Percentiles rank a stretch among this genome's conserved stretches.
Conservation (phyloP, 257 asterid species). For the Nicotiana sylvestris region DNA sequence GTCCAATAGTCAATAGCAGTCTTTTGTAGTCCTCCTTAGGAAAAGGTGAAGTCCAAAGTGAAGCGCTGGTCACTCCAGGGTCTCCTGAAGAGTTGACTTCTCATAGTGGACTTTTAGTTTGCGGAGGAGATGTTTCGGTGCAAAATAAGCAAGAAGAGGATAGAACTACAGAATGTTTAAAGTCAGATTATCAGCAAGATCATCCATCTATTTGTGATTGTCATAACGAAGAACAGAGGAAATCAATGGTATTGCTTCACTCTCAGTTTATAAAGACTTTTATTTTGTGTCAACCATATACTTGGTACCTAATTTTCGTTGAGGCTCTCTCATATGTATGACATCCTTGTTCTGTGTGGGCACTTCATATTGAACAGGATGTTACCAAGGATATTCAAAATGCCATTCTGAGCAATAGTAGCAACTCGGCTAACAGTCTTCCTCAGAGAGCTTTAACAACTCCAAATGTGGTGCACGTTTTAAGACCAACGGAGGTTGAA, state of each 20-base stretch:
- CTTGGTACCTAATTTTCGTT: neutral
- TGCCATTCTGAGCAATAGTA: slow-evolving; percentile 18
- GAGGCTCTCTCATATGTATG: neutral
- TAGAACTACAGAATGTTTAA: slow-evolving; percentile 22
- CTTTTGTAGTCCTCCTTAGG: slow-evolving; percentile 20
- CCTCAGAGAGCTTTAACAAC: slow-evolving; percentile 28
- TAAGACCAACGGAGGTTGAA: slow-evolving; percentile 76
- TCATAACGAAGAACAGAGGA: slow-evolving; percentile 20
- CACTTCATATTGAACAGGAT: slow-evolving; percentile 33
- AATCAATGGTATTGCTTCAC: slow-evolving; percentile 34
- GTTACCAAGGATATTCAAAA: slow-evolving; percentile 21
- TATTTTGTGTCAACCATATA: neutral
- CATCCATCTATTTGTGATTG: slow-evolving; percentile 12
- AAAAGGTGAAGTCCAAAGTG: slow-evolving; percentile 16
- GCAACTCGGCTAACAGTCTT: slow-evolving; percentile 19
- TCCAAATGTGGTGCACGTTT: slow-evolving; percentile 65
- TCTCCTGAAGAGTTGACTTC: slow-evolving; percentile 24
- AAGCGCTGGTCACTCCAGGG: slow-evolving; percentile 2
- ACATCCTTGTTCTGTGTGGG: neutral
- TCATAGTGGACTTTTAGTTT: slow-evolving; percentile 15
- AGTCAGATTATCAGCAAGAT: slow-evolving; percentile 25
- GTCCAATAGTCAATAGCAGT: slow-evolving; percentile 11
- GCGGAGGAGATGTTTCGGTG: slow-evolving; percentile 22
- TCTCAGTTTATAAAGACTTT: neutral
- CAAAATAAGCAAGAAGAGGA: slow-evolving; percentile 20